phyloP scores from a whole-genome alignment of 2,329 filamentous ascomycete species.

The Microdochium bolleyi region DNA sequence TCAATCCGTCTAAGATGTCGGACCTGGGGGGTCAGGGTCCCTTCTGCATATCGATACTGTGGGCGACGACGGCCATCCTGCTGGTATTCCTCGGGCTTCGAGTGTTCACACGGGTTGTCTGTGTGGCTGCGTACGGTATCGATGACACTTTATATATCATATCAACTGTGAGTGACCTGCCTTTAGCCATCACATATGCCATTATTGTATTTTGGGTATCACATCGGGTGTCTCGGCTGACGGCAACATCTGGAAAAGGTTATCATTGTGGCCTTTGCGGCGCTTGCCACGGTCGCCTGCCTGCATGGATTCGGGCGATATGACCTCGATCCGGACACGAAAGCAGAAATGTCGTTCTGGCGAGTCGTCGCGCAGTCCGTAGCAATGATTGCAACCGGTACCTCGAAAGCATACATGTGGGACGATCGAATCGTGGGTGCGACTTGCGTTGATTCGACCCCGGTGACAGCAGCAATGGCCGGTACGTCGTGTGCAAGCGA shows the following conservation, averaged over 20 bases:
- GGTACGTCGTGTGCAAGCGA: not conserved
- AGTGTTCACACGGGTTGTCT: constrained; percentile 1
- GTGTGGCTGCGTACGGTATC: constrained; percentile 1
- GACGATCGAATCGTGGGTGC: constrained; percentile 2
- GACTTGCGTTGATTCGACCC: not conserved
- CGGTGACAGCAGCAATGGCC: not conserved
- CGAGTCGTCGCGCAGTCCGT: constrained; percentile 5
- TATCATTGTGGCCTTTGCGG: constrained; percentile 3
- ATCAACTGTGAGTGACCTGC: not conserved
- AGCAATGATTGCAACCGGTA: constrained; percentile 4
- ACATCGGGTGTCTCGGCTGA: not conserved
- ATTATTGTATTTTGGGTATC: not conserved
- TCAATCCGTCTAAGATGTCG: not conserved
- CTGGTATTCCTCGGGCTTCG: constrained; percentile 4
- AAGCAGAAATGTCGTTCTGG: constrained; percentile 2
- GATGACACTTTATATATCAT: constrained; percentile 6
- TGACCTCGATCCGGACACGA: not conserved
- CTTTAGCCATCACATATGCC: not conserved
- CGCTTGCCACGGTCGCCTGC: constrained; percentile 2
- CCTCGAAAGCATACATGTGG: constrained; percentile 5
- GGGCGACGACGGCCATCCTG: not conserved
- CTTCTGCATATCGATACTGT: not conserved
- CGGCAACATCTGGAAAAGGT: not conserved
- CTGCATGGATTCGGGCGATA: constrained; percentile 5
- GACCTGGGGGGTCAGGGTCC: not conserved